Base-by-base conservation (phyloP, 2,329 filamentous ascomycete species). In the Phoma sp. region DNA sequence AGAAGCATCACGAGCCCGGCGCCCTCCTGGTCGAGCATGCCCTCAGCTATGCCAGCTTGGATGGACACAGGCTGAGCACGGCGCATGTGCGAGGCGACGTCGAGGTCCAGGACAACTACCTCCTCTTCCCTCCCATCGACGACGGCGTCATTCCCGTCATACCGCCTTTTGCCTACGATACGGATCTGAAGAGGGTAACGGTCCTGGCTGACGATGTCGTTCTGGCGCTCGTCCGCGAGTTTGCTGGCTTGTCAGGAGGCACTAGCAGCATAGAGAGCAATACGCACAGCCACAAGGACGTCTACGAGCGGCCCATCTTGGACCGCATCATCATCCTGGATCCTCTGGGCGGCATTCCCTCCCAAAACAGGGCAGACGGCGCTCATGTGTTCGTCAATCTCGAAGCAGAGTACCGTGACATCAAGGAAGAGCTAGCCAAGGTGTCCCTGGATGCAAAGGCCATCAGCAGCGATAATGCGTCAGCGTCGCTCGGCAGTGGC, bases 281-380 rank as follows among this genome's bases (percentile, higher is more conserved):
- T 39, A 52, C 24, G 43, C 47, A 38, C 37, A 60, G 57, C 25
- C 52, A 60, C 12, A 41, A 37, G 24, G 43, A 55, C 6, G 32
- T 45, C 8, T 41, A 51, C 51, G 81, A 82, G 27, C 64, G 63
- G 38, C 65, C 64, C 6, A 59, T 71, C 76, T 78, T 99, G 6
- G 94, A 98, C 70, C 85, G 94, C 32, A 82, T 99, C 37, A 96
- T 99, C 58, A 80, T 99, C 25, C 82, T 99, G 6, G 95, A 99
- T 73, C 88, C 91, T 0, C 77, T 92, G 0, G 95, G 95, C 3
- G 94, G 92, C 0, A 92, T 93, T 40, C 95, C 95, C 0, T 91
- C 55, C 72, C 82, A 65, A 77, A 82, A 72, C 74, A 84, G 62
- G 78, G 83, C 39, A 77, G 89, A 74, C 63, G 85, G 82, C 45